A percentile compares a stretch with the other conserved stretches of the same genome.
Conservation (phyloP, 441 rosid genomes). For the Arabidopsis hybrid region DNA sequence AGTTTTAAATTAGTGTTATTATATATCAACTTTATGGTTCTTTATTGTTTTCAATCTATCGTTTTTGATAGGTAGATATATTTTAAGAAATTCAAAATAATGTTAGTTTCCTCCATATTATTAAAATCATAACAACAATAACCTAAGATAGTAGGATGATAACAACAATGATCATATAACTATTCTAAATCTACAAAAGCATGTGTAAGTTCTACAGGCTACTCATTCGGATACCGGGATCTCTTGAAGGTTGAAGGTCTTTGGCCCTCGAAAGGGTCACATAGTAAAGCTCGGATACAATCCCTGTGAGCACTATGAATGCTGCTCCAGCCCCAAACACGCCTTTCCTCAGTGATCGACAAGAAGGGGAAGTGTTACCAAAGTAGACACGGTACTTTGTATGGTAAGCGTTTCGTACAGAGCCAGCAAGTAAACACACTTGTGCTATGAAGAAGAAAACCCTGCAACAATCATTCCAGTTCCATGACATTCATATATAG, state of each 20-base stretch:
- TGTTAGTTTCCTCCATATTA: too few species aligned
- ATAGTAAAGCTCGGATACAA: constrained; percentile 74
- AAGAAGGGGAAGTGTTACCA: constrained; percentile 50
- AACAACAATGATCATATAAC: background rate
- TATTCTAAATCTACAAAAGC: background rate
- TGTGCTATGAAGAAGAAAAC: constrained; percentile 84
- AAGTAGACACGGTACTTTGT: constrained; percentile 61
- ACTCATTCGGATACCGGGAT: constrained; percentile 78
- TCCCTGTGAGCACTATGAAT: constrained; percentile 70
- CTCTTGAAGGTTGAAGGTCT: constrained; percentile 52
- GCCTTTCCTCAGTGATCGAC: constrained; percentile 73
- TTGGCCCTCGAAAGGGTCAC: constrained; percentile 68
- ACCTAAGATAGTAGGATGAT: background rate
- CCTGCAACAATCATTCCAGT: constrained; percentile 52
- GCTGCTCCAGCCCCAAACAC: constrained; percentile 90
- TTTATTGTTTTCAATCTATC: too few species aligned
- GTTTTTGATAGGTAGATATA: too few species aligned
- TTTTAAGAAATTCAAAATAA: background rate
- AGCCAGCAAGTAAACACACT: constrained; percentile 82
- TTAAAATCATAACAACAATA: background rate
- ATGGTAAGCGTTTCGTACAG: constrained; percentile 81
- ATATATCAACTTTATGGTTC: too few species aligned
- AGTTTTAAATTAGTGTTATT: too few species aligned
- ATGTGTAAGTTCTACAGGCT: constrained; percentile 50
- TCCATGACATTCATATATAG: constrained; percentile 13